A percentile compares a stretch with the other conserved stretches of the same genome.
These are phyloP conservation scores for Sarocladiaceae sp. DNA, from an alignment of 2,329 filamentous ascomycete species.

Conservation along the genomic window DNA sequence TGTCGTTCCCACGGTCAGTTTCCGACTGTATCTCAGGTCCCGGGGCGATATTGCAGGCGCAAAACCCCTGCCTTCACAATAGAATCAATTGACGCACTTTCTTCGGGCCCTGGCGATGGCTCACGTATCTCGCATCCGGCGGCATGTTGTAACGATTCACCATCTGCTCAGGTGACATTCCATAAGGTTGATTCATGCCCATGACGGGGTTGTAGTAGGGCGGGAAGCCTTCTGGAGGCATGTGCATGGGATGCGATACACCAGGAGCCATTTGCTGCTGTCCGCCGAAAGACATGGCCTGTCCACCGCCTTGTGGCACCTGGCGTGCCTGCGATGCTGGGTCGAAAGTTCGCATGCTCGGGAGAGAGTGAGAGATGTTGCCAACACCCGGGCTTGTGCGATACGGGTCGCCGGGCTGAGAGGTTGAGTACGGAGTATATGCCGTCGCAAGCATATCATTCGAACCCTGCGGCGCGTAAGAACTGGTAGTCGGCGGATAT, in stretches of 20 bases:
- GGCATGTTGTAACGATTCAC: slow-evolving; percentile 2
- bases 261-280: slow-evolving; percentile 15
- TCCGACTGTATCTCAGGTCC: too few species aligned
- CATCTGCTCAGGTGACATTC: neutral
- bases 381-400: slow-evolving; percentile 22
- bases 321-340: slow-evolving; percentile 26
- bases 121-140: neutral
- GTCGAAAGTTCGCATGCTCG: slow-evolving; percentile 38
- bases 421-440: slow-evolving; percentile 6
- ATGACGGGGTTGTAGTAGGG: slow-evolving; percentile 12
- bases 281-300: neutral
- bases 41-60: too few species aligned
- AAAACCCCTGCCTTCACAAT: too few species aligned
- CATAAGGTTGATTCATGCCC: slow-evolving; percentile 26
- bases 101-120: slow-evolving; percentile 3
- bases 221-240: slow-evolving; percentile 5
- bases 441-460: neutral
- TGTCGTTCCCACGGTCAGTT: slow-evolving; percentile 26
- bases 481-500: neutral
- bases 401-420: slow-evolving; percentile 24
- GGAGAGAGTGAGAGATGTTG: slow-evolving; percentile 26
- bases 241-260: slow-evolving; percentile 15
- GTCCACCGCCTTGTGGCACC: slow-evolving; percentile 11
- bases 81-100: slow-evolving; percentile 7
- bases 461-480: neutral